Evolutionary conservation across 2,329 filamentous ascomycete species (phyloP).

Genomic region (Arthrobotrys megalospora): DNA sequence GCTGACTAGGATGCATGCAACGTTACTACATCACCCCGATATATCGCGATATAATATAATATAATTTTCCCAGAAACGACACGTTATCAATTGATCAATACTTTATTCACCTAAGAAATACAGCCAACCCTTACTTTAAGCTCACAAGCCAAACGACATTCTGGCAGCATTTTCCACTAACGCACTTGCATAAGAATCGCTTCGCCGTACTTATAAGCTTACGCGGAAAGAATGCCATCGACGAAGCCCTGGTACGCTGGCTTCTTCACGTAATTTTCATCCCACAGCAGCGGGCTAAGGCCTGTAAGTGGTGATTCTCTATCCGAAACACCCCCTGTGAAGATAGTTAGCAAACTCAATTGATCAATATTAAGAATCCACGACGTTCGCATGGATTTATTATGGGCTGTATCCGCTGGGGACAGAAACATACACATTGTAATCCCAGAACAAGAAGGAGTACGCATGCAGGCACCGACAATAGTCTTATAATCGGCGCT

Average conservation of each 20-base stretch:
- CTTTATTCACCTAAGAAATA: too few species aligned
- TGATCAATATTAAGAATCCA: neutral
- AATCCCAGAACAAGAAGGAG: slow-evolving; percentile 76
- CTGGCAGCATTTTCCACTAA: too few species aligned
- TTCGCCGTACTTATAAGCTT: too few species aligned
- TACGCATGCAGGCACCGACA: slow-evolving; percentile 74
- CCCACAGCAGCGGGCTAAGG: slow-evolving; percentile 70
- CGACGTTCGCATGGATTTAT: neutral
- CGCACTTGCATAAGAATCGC: too few species aligned
- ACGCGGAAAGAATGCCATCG: slow-evolving; percentile 22
- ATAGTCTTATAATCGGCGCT: slow-evolving; percentile 65
- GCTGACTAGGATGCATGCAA: too few species aligned
- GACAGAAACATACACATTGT: slow-evolving; percentile 71
- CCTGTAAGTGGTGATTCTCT: slow-evolving; percentile 71
- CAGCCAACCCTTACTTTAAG: too few species aligned
- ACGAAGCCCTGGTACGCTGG: slow-evolving; percentile 67
- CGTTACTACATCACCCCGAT: too few species aligned
- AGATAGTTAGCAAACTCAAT: slow-evolving; percentile 24
- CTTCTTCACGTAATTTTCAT: slow-evolving; percentile 70
- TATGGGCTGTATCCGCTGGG: neutral
- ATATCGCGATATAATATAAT: too few species aligned
- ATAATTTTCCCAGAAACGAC: too few species aligned
- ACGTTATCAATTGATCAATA: too few species aligned
- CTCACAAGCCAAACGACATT: too few species aligned
- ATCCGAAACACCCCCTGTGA: slow-evolving; percentile 68